Base-by-base conservation (phyloP, 805 yeast genomes). In the Spathaspora girioi region DNA sequence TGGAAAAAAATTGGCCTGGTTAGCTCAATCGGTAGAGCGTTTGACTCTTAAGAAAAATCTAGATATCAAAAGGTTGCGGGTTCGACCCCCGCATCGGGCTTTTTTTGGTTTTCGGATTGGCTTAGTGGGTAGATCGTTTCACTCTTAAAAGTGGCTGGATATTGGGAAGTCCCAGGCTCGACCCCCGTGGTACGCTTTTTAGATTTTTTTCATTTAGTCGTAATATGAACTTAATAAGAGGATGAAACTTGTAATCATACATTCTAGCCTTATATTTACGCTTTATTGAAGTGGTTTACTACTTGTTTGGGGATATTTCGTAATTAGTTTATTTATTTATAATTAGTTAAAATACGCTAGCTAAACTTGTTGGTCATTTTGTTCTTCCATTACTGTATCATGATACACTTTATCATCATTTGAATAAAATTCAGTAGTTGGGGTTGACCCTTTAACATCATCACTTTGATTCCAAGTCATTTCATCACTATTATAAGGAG, bases 401-500 rank as follows among this genome's bases (percentile, higher is more conserved):
- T 35, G 40, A 35, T 35, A 35, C 8, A 35, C 18, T 15, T 35
- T 35, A 31, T 49, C 52, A 54, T 64, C 66, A 49, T 58, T 57
- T 10, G 63, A 58, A 48, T 52, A 61, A 48, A 60, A 61, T 31
- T 64, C 68, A 12, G 67, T 59, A 45, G 57, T 63, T 18, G 70
- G 70, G 17, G 68, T 65, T 1, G 67, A 62, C 5, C 62, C 62
- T 20, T 46, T 46, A 15, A 49, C 54, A n/a, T 48, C 46, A 46
- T 45, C 56, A 23, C 26, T 23, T 23, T 47, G 20, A 32, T 23
- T 23, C 38, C 44, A 44, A 12, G 49, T 49, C 5, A 57, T 45
- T 19, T 53, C 58, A 26, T 55, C 50, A 26, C 59, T 40, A 15
- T 64, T 57, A 26, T 69, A 62, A 20, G 77, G 77, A 14, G 77